phyloP scores from a whole-genome alignment of 331 rosid genomes.

The Malus hybrid region DNA sequence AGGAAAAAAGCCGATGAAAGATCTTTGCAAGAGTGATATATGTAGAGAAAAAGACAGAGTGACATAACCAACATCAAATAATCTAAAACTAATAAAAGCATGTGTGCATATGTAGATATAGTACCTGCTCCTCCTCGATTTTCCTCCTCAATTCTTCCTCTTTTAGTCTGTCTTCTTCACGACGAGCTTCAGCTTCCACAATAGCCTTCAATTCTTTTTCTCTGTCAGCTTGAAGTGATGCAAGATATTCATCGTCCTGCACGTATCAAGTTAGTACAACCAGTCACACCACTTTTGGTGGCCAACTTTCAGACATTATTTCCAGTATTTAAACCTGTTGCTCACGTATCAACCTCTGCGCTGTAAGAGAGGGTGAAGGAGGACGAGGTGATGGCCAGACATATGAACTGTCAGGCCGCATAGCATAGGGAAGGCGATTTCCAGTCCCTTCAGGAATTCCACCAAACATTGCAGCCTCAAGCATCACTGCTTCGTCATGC shows the following conservation, averaged over 20 bases:
- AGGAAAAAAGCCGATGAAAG: neutral
- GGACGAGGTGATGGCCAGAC: conserved; percentile 48
- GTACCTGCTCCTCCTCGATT: conserved; percentile 74
- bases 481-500: conserved; percentile 95
- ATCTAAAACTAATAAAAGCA: neutral
- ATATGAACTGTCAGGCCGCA: conserved; percentile 38
- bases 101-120: neutral
- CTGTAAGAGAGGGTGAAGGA: conserved; percentile 83
- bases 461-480: conserved; percentile 96
- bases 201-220: conserved; percentile 72
- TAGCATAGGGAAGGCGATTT: conserved; percentile 52
- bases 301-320: neutral
- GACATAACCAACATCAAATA: neutral
- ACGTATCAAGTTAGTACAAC: conserved; percentile 12
- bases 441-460: conserved; percentile 78
- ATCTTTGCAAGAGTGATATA: neutral
- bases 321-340: conserved; percentile 66
- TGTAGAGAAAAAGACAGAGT: neutral
- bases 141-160: conserved; percentile 70
- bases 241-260: conserved; percentile 95
- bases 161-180: conserved; percentile 62
- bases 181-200: conserved; percentile 65
- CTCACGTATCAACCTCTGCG: conserved; percentile 86
- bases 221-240: conserved; percentile 82
- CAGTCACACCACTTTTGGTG: conserved; percentile 8